Evolutionary conservation across 2,329 filamentous ascomycete species (phyloP), one percentile per base, ranked within the genome.

Genomic region (Pestalotiopsis sp.): DNA sequence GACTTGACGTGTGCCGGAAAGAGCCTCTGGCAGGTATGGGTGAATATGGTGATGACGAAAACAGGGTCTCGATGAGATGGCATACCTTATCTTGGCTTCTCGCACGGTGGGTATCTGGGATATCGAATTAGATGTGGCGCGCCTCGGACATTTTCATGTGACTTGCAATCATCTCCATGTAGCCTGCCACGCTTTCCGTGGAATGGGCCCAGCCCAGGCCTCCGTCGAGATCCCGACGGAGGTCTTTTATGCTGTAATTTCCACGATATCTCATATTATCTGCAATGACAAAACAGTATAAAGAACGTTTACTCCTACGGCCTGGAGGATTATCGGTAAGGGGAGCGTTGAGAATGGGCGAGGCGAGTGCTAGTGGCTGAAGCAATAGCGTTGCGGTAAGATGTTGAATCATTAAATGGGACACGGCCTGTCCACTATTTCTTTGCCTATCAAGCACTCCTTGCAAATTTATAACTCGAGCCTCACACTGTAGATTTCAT

Each of bases 151-250:
- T 25, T 36, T 41, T n/a, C 7, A 13, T 20, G 14, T 20, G 12
- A 67, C 58, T 36, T 63, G 59, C 66, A 23, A 67, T 64, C 13
- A 14, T 63, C 59, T 67, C 59, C 23, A 67, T 57, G 12, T 64
- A 67, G n/a, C 31, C 14, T 31, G 55, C 60, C 2, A 64, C 66
- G 45, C 66, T 67, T 58, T 67, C 66, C 9, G 66, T 67, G 3
- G 66, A 49, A 59, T 67, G 66, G 9, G 66, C 66, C 66, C 60
- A 67, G 17, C 66, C 66, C 25, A 67, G 45, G 17, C 59, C 66
- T 41, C 45, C 45, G 1, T 62, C 60, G 17, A 58, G 9, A 65
- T 65, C 64, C 13, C 49, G 38, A 3, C 66, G 66, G 13, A 67
- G 52, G 45, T 67, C 66, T 31, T 67, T 67, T 20, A 67, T 64